A percentile compares a stretch with the other conserved stretches of the same genome.
Evolutionary conservation across 305 asterid species (phyloP).

Genomic region (Fraxinus sp.): DNA sequence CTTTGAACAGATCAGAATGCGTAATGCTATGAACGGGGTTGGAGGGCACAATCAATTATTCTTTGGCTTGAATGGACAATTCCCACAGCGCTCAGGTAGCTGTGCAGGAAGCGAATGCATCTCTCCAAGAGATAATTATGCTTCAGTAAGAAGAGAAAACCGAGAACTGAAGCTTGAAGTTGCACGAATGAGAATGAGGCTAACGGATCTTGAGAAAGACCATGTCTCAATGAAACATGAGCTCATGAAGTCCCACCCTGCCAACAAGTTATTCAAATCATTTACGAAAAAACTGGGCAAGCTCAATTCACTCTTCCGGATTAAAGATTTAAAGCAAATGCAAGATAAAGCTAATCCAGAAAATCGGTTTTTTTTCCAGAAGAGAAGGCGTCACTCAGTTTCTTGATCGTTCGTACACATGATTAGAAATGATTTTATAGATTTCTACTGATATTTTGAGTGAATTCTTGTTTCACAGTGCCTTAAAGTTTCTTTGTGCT

Average conservation of each 20-base stretch:
- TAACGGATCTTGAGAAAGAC: constrained; percentile 87
- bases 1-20: constrained; percentile 78
- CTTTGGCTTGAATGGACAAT: constrained; percentile 60
- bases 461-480: constrained; percentile 1
- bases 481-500: background rate
- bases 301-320: constrained; percentile 55
- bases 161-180: constrained; percentile 92
- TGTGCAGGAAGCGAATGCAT: constrained; percentile 94
- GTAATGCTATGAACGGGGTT: constrained; percentile 85
- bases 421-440: constrained; percentile 32
- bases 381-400: constrained; percentile 75
- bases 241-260: constrained; percentile 68
- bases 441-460: constrained; percentile 16
- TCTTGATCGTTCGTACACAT: constrained; percentile 44
- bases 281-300: constrained; percentile 68
- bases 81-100: constrained; percentile 74
- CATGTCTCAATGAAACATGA: constrained; percentile 94
- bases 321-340: constrained; percentile 44
- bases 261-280: constrained; percentile 68
- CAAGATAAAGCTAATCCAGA: constrained; percentile 56
- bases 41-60: constrained; percentile 63
- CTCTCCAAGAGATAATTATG: constrained; percentile 92
- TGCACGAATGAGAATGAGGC: constrained; percentile 95
- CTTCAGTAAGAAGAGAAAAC: constrained; percentile 88
- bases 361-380: constrained; percentile 70